phyloP scores from a whole-genome alignment of 164 flowering plant genomes.

The Magnolia kwangsiensis region DNA sequence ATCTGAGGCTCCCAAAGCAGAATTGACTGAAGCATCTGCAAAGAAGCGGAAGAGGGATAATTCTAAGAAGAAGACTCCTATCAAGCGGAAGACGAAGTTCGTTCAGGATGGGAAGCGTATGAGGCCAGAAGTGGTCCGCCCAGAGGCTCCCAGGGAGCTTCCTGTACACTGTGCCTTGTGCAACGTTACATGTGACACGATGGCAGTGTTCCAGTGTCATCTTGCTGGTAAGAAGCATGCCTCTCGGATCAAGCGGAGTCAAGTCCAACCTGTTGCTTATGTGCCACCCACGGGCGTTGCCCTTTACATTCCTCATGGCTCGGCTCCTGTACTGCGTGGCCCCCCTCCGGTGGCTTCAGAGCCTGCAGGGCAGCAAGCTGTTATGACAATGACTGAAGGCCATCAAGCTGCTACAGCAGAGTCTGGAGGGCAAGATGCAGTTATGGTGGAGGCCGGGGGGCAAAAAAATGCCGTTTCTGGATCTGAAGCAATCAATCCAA shows the following conservation, averaged over 20 bases:
- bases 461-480: conserved; percentile 6
- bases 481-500: neutral
- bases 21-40: conserved; percentile 15
- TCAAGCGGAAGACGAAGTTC: conserved; percentile 33
- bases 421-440: neutral
- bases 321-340: neutral
- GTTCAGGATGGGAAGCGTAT: conserved; percentile 34
- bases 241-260: conserved; percentile 37
- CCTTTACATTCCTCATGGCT: conserved; percentile 13
- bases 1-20: conserved; percentile 14
- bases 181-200: conserved; percentile 29
- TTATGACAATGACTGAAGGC: neutral
- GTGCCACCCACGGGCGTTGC: conserved; percentile 4
- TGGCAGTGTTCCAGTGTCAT: conserved; percentile 14
- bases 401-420: neutral
- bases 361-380: conserved; percentile 8
- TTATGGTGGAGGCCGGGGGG: neutral
- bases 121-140: conserved; percentile 19
- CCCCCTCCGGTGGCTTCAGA: conserved; percentile 8
- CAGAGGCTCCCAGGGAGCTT: conserved; percentile 40
- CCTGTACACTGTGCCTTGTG: conserved; percentile 54
- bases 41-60: conserved; percentile 18
- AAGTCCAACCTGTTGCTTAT: conserved; percentile 31
- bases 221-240: conserved; percentile 30
- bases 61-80: conserved; percentile 21